Conservation (phyloP, 768 basidiomycete species). For the Lentinus tigrinus region DNA sequence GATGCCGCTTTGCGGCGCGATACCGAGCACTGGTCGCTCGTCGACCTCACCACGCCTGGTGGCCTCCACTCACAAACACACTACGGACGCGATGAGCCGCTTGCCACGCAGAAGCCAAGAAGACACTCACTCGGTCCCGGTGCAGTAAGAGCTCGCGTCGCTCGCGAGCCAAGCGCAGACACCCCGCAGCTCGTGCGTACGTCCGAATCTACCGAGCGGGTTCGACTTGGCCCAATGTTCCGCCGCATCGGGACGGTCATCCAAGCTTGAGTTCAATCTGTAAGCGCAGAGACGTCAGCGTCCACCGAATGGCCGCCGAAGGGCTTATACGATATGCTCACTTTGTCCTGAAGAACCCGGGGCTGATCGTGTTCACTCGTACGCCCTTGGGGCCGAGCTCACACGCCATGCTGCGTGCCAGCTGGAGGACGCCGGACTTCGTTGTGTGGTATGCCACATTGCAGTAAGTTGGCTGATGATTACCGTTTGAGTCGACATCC, state of each 20-base stretch:
- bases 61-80: constrained; percentile 59
- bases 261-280: constrained; percentile 52
- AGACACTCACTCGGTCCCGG: constrained; percentile 68
- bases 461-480: constrained; percentile 65
- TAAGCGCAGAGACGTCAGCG: neutral
- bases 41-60: constrained; percentile 51
- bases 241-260: constrained; percentile 55
- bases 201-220: constrained; percentile 57
- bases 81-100: constrained; percentile 25
- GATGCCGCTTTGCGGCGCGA: too few species aligned
- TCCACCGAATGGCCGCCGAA: too few species aligned
- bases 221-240: constrained; percentile 63
- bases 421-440: constrained; percentile 72
- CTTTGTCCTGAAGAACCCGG: constrained; percentile 69
- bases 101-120: neutral
- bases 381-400: constrained; percentile 64
- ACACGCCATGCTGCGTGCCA: constrained; percentile 77
- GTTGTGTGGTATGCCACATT: constrained; percentile 59
- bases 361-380: constrained; percentile 71
- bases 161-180: constrained; percentile 51
- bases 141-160: constrained; percentile 57
- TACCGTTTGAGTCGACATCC: neutral
- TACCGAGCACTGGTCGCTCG: too few species aligned
- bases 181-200: constrained; percentile 67
- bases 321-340: constrained; percentile 22